Evolutionary conservation across 495 filamentous ascomycete genomes (phyloP), one percentile per base, ranked within the genome.

Genomic region (Apodospora peruviana): DNA sequence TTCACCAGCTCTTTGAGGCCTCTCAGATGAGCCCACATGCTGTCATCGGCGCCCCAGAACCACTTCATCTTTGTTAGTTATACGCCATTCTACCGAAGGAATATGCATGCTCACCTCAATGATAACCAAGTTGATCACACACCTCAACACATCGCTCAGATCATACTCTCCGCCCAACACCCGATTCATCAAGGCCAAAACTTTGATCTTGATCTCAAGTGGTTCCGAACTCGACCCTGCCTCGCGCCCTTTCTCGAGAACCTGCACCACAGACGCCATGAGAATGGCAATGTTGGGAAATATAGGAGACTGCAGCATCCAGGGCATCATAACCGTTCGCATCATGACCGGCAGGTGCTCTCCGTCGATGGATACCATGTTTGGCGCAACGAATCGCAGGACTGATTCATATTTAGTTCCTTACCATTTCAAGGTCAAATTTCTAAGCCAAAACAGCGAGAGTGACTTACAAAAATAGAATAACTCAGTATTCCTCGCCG

Each of bases 221-320:
- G 56, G 49, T 40, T 62, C 59, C 9, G 41, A 25, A n/a, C 22
- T 12, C 12, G 40, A 45, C 23, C 20, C 43, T 5, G 47, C 27
- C 14, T 48, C 48, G 1, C 36, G 14, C 2, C 46, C 40, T 7
- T 41, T 32, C 29, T 56, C 50, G 10, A 44, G 50, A 17, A 22
- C 22, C 14, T 62, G 53, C 4, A 55, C 48, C 18, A 53, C 52
- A 1, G 59, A 54, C 1, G 59, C 53, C 59, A 62, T 62, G 20
- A 62, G 45, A 9, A 62, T 25, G 18, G 50, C 56, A 10, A 62
- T 57, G 29, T 51, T 57, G 18, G 59, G 59, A 45, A 62, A 59
- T 4, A 62, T 20, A 9, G 50, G 59, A 0, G 59, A 62, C 27
- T 62, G 57, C 22, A 62, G 48, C 53, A 57, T 57, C 59, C 59